Base-by-base conservation (phyloP, 1,284 basidiomycete genomes). In the Heimioporus retisporus region DNA sequence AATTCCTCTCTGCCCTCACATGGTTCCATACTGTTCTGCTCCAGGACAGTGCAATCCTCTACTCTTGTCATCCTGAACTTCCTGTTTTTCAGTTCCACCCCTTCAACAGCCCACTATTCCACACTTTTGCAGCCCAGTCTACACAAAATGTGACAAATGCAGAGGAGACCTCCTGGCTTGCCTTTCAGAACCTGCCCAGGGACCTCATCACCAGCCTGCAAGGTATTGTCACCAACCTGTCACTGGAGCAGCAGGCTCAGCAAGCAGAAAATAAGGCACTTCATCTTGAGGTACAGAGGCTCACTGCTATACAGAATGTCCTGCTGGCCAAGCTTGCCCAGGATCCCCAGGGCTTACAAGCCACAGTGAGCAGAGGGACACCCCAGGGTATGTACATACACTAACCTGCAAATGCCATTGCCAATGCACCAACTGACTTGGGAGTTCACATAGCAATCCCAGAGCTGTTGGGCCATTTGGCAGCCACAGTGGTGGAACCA, bases 1-100 rank as follows among this genome's bases (percentile, higher is more conserved):
- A 31, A 7, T 31, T 31, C 31, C 31, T 31, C 31, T 5, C 31
- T 7, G 7, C 7, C 31, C 31, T 31, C 31, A 31, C 31, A 5
- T 31, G 31, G 31, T 31, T 31, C 31, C 7, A 7, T 7, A 31
- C 31, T 31, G 31, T 31, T 7, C 31, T 31, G 4, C 31, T 31
- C 19, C 46, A 80, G 64, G 76, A 79, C 58, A 56, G 67, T n/a
- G 77, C 76, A 14, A 54, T 78, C 4, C 66, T 77, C 4, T 75
- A 63, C 57, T 51, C 59, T 0, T 35, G 59, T 5, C 42, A 77
- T 59, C 72, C 75, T 15, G 13, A 63, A 3, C 50, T 62, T 11
- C 35, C 70, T 15, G 46, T 77, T 23, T 77, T 72, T 35, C 61
- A 69, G 21, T 71, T 67, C 35, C 40, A 56, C 6, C 72, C 71